phyloP scores from a whole-genome alignment of 495 filamentous ascomycete species.

The Clavariopsis aquatica region DNA sequence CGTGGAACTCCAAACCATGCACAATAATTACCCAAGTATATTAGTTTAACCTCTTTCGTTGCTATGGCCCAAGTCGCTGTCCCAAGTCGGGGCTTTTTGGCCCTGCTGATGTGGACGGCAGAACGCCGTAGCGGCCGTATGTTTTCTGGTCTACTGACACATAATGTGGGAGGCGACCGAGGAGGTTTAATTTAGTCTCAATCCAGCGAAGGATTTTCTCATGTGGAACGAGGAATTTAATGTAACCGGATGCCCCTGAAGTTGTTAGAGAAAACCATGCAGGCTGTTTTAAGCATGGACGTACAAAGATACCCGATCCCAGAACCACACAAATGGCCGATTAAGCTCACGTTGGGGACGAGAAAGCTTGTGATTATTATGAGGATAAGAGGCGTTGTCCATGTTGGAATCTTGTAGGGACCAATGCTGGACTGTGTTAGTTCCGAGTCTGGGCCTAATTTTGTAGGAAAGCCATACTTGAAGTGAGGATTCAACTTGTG shows the following conservation, averaged over 20 bases:
- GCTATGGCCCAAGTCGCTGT: slow-evolving; percentile 29
- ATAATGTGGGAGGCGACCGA: slow-evolving; percentile 81
- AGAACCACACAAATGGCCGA: slow-evolving; percentile 84
- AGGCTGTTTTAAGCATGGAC: neutral
- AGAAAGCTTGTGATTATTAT: slow-evolving; percentile 71
- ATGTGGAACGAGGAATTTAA: slow-evolving; percentile 80
- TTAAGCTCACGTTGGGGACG: slow-evolving; percentile 74
- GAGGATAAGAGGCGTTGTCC: slow-evolving; percentile 79
- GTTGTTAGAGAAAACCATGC: neutral
- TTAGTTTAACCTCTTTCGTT: neutral
- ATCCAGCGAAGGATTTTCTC: slow-evolving; percentile 80
- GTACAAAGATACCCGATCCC: slow-evolving; percentile 80
- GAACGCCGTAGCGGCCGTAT: slow-evolving; percentile 88
- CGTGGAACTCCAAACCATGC: neutral
- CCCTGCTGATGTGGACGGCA: slow-evolving; percentile 57
- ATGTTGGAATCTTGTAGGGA: slow-evolving; percentile 80
- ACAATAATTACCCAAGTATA: neutral
- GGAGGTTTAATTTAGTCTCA: slow-evolving; percentile 79
- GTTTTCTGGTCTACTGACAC: slow-evolving; percentile 93
- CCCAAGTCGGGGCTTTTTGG: slow-evolving; percentile 31
- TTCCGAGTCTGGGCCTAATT: neutral
- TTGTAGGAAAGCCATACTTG: slow-evolving; percentile 44
- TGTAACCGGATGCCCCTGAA: slow-evolving; percentile 78
- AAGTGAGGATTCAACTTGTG: slow-evolving; percentile 75
- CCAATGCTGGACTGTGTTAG: slow-evolving; percentile 50